Base-by-base conservation (phyloP, 345 rosid species). In the Sisymbrium irio region DNA sequence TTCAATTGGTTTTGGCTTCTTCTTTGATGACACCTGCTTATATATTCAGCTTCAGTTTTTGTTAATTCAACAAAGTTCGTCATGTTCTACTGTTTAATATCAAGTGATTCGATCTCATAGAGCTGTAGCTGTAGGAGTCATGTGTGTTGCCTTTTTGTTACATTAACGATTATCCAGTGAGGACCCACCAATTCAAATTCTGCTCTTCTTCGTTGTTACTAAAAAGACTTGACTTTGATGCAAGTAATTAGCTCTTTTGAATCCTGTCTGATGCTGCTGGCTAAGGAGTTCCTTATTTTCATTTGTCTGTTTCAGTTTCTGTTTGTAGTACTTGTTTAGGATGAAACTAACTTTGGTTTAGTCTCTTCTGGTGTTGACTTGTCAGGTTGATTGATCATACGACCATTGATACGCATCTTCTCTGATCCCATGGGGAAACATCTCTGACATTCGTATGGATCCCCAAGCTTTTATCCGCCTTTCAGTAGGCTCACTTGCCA, bases 381-480 rank as follows among this genome's bases (percentile, higher is more conserved):
- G 39, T 65, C 54, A 71, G 80, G 69, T 49, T 71, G 69, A 35
- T 42, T 50, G 57, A 65, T 71, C 71, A 37, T 17, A 62, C 14
- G 5, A 63, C 41, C 44, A 71, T 67, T 54, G 39, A 51, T 20
- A 49, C n/a, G 20, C 56, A 80, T 67, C 72, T 39, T 62, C 40
- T 78, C 61, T 82, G 79, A 71, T 68, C 77, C 77, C 63, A 85
- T 82, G 92, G 79, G 78, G 83, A 83, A 67, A 53, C 20, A 27
- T 78, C 81, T 97, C 98, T 70, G 97, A 93, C 30, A 20, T 49
- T 47, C 27, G 5, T 25, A 93, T 93, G 97, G 98, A 93, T 82
- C 98, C 98, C 33, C 96, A 89, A 81, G 94, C 96, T 78, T 93
- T 93, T 77, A 89, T 86, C 79, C 90, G 97, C 81, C 77, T 93